Conservation (phyloP, 305 asterid genomes). For the Fraxinus greggii region DNA sequence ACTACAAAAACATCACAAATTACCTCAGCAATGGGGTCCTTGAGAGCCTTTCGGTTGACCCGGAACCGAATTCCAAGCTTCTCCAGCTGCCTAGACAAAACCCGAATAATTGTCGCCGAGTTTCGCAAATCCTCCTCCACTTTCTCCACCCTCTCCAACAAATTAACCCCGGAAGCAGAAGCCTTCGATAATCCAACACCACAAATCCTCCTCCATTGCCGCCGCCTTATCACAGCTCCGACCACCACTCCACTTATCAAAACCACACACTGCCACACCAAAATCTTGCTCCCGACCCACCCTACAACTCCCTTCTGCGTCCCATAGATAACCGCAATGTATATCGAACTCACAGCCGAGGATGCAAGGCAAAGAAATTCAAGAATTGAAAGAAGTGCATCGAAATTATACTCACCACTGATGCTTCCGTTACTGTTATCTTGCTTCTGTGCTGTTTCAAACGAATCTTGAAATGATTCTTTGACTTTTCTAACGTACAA, state of each 20-base stretch:
- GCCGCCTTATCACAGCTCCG: constrained; percentile 70
- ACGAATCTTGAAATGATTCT: constrained; percentile 33
- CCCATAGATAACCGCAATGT: constrained; percentile 44
- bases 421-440: constrained; percentile 14
- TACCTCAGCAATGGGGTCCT: constrained; percentile 64
- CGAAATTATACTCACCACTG: constrained; percentile 35
- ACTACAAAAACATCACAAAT: background rate
- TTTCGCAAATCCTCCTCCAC: constrained; percentile 71
- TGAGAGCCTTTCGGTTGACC: constrained; percentile 39
- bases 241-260: constrained; percentile 47
- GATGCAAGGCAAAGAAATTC: constrained; percentile 64
- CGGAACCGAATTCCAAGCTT: constrained; percentile 55
- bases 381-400: constrained; percentile 52
- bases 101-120: constrained; percentile 52
- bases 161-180: constrained; percentile 36
- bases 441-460: constrained; percentile 26
- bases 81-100: constrained; percentile 73
- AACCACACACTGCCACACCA: constrained; percentile 67
- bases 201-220: constrained; percentile 79
- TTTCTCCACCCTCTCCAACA: constrained; percentile 72
- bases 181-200: constrained; percentile 39
- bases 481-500: constrained; percentile 28
- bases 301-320: constrained; percentile 35
- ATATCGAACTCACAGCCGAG: constrained; percentile 46
- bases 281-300: constrained; percentile 43